phyloP scores from a whole-genome alignment of 768 basidiomycete species.

The Tulasnella sp. region DNA sequence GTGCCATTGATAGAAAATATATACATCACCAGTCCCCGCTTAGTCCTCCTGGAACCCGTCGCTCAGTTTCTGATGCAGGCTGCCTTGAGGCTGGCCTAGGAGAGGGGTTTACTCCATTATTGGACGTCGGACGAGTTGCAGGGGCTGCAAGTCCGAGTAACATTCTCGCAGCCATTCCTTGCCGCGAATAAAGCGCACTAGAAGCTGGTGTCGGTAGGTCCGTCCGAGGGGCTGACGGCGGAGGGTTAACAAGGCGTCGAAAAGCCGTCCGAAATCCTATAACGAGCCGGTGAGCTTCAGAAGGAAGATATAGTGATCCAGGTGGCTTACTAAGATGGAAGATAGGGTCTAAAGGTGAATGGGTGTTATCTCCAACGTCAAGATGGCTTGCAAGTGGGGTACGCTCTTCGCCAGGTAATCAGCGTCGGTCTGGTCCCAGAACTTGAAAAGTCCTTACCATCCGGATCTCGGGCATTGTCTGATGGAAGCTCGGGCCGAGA shows the following conservation, averaged over 20 bases:
- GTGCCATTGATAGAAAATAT: background rate
- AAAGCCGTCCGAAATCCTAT: slow-evolving; percentile 4
- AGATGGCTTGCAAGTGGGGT: background rate
- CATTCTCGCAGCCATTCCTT: background rate
- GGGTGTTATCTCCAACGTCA: background rate
- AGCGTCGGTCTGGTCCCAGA: background rate
- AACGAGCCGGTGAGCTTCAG: background rate
- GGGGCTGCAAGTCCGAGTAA: background rate
- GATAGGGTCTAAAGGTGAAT: background rate
- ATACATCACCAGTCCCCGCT: background rate
- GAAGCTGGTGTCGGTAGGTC: background rate
- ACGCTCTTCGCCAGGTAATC: background rate
- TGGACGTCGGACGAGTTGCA: background rate
- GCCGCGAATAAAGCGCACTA: background rate
- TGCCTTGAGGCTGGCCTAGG: background rate
- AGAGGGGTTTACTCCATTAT: background rate
- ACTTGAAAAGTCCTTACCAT: background rate
- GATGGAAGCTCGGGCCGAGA: background rate
- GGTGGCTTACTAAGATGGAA: background rate
- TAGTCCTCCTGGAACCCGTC: background rate
- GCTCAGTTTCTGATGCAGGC: background rate
- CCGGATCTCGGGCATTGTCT: background rate
- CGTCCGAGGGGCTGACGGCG: background rate
- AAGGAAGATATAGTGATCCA: background rate
- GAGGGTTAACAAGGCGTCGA: background rate